phyloP scores from a whole-genome alignment of 2,329 filamentous ascomycete genomes.

The Pseudocercospora pini-densiflorae region DNA sequence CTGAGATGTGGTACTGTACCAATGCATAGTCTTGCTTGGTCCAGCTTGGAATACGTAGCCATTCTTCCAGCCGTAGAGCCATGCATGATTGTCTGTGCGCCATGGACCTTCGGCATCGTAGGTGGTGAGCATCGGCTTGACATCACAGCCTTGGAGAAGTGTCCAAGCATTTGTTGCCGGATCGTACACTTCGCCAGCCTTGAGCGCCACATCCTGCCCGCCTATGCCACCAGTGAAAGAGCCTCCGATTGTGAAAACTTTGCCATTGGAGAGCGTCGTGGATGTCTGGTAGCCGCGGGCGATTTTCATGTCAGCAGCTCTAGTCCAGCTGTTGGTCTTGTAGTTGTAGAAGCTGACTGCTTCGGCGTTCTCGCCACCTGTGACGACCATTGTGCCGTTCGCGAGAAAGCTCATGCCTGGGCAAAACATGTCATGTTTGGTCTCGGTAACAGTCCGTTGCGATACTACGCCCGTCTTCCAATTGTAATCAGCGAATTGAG shows the following conservation, averaged over 20 bases:
- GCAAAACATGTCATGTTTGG: constrained; percentile 62
- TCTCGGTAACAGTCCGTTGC: constrained; percentile 41
- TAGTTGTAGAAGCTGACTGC: constrained; percentile 57
- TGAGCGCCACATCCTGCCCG: background rate
- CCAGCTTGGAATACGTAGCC: constrained; percentile 60
- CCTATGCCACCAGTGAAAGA: constrained; percentile 55
- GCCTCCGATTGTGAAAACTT: constrained; percentile 64
- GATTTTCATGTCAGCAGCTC: constrained; percentile 51
- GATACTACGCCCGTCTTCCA: constrained; percentile 19
- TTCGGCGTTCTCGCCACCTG: constrained; percentile 56
- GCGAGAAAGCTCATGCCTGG: constrained; percentile 58
- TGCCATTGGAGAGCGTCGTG: constrained; percentile 56
- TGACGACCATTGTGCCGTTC: constrained; percentile 57
- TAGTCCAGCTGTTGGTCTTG: constrained; percentile 44
- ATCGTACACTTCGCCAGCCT: constrained; percentile 62
- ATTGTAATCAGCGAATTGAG: constrained; percentile 21
- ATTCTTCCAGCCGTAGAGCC: constrained; percentile 58
- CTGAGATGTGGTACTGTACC: constrained; percentile 55
- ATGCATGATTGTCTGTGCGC: constrained; percentile 59
- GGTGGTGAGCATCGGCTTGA: constrained; percentile 49
- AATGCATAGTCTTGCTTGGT: constrained; percentile 60
- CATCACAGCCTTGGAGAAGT: constrained; percentile 46
- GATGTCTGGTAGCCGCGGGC: constrained; percentile 60
- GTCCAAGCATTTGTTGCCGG: constrained; percentile 54
- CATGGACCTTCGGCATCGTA: constrained; percentile 48